Conservation (phyloP, 805 yeast species). For the Clavispora carvajalis region DNA sequence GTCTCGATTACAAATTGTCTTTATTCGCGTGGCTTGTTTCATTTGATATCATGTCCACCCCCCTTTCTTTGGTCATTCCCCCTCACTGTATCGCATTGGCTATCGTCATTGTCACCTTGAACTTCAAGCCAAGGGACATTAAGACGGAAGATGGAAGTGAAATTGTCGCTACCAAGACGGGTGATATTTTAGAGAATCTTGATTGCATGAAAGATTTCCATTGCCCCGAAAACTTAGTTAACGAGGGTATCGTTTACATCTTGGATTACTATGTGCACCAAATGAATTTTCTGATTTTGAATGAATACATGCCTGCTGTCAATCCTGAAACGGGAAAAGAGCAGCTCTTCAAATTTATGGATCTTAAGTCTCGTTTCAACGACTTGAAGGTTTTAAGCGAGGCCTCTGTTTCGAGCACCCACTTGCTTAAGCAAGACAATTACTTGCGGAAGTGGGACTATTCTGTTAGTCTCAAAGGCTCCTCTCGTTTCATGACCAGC, state of each 20-base stretch:
- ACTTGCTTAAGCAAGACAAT: conserved; percentile 37
- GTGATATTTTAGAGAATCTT: conserved; percentile 25
- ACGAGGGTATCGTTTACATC: conserved; percentile 51
- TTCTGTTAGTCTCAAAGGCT: conserved; percentile 32
- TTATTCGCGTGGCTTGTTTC: conserved; percentile 67
- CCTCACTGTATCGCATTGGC: conserved; percentile 74
- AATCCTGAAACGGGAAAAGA: conserved; percentile 39
- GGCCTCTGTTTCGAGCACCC: conserved; percentile 18
- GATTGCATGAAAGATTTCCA: conserved; percentile 33
- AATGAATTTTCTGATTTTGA: conserved; percentile 46
- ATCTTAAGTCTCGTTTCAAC: conserved; percentile 38
- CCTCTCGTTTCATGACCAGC: conserved; percentile 48
- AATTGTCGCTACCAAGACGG: conserved; percentile 11
- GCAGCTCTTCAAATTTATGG: conserved; percentile 43
- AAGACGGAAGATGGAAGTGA: conserved; percentile 17
- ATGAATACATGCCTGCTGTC: conserved; percentile 35
- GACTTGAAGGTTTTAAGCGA: conserved; percentile 33
- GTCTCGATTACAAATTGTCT: conserved; percentile 42
- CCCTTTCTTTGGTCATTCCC: conserved; percentile 62
- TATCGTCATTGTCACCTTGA: conserved; percentile 54
- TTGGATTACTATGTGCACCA: conserved; percentile 58
- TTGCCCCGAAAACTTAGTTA: conserved; percentile 40
- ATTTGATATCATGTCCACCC: conserved; percentile 70
- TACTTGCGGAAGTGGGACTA: conserved; percentile 45
- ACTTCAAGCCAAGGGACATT: conserved; percentile 36